These are phyloP conservation scores for Fusarium xyrophilum DNA, from an alignment of 2,329 filamentous ascomycete genomes.

Conservation along the genomic window DNA sequence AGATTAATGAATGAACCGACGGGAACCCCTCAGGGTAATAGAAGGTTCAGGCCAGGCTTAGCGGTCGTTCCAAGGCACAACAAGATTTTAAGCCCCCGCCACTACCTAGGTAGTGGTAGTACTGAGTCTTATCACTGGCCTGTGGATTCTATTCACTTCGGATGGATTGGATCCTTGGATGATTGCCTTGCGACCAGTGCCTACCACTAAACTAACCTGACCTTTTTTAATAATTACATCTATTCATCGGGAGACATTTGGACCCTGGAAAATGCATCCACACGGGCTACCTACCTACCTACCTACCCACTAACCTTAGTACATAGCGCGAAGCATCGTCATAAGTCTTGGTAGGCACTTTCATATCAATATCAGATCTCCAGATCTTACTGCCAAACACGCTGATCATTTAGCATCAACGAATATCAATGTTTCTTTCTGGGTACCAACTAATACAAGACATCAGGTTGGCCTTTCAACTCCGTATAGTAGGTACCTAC, in stretches of 20 bases:
- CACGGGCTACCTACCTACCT: too few species aligned
- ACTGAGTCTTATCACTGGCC: constrained; percentile 1
- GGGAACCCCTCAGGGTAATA: constrained; percentile 5
- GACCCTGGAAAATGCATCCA: constrained; percentile 21
- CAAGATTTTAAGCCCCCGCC: neutral
- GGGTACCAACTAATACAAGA: neutral
- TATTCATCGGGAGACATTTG: neutral
- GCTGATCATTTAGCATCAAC: neutral
- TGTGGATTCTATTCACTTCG: constrained; percentile 28
- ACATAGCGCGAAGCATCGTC: neutral
- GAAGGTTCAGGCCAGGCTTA: neutral
- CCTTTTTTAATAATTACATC: neutral
- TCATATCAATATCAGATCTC: neutral
- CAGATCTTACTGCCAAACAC: neutral
- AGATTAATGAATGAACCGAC: neutral
- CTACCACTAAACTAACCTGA: neutral
- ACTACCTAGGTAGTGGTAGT: neutral
- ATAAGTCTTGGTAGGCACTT: neutral
- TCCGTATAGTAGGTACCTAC: neutral
- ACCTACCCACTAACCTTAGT: neutral
- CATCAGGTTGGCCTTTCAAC: neutral
- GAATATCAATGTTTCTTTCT: neutral
- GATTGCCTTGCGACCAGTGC: neutral
- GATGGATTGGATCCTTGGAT: neutral
- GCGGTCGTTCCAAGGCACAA: constrained; percentile 10